phyloP scores from a whole-genome alignment of 306 rosid genomes.

The Ormosia emarginata region DNA sequence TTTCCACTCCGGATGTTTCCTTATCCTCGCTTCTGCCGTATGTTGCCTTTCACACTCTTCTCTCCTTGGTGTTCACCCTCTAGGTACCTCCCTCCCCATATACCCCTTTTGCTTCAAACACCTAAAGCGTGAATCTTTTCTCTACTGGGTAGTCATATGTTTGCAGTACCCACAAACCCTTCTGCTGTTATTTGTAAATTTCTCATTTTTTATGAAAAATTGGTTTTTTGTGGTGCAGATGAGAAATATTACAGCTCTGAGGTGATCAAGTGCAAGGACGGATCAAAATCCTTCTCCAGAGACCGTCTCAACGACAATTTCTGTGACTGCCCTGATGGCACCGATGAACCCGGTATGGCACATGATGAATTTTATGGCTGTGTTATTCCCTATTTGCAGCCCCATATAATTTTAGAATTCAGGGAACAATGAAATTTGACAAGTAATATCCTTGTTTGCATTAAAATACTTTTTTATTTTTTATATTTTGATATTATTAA shows the following conservation, averaged over 20 bases:
- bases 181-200: neutral
- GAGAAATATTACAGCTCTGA: constrained; percentile 57
- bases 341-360: constrained; percentile 81
- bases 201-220: neutral
- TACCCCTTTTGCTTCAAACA: constrained; percentile 7
- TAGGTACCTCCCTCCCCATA: constrained; percentile 36
- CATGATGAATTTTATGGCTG: neutral
- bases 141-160: neutral
- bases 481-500: neutral
- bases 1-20: constrained; percentile 34
- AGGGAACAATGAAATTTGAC: neutral
- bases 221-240: constrained; percentile 53
- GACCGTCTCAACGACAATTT: constrained; percentile 79
- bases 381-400: neutral
- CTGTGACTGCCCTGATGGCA: constrained; percentile 87
- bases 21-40: constrained; percentile 35
- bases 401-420: neutral
- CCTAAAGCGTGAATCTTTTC: constrained; percentile 16
- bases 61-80: constrained; percentile 72
- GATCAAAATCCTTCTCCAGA: constrained; percentile 61
- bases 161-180: constrained; percentile 14
- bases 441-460: neutral
- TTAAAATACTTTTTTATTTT: neutral
- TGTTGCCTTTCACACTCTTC: constrained; percentile 31
- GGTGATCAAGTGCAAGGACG: constrained; percentile 71